These are phyloP conservation scores for Xylaria sp. DNA, from an alignment of 2,329 filamentous ascomycete species.

Conservation along the genomic window DNA sequence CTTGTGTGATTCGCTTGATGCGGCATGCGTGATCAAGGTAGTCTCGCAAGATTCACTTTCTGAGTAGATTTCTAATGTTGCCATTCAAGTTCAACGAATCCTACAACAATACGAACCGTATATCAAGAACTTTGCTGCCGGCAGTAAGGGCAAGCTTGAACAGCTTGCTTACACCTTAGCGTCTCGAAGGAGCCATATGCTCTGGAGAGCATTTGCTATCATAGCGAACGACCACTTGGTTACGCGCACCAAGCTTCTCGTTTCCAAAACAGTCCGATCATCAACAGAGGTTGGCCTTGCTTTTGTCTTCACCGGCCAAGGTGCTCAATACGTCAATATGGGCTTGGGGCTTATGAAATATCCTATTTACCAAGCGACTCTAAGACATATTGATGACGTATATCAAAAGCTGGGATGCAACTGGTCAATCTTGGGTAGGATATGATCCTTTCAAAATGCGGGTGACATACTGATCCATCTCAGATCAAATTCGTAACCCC, in stretches of 20 bases:
- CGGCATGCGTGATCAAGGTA: background rate
- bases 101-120: constrained; percentile 34
- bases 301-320: background rate
- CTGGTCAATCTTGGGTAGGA: background rate
- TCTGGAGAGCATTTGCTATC: constrained; percentile 29
- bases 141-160: constrained; percentile 22
- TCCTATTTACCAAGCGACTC: background rate
- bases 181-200: constrained; percentile 35
- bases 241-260: background rate
- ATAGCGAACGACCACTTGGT: background rate
- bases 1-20: background rate
- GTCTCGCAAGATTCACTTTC: background rate
- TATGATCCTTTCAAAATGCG: background rate
- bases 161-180: constrained; percentile 39
- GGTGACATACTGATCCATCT: constrained; percentile 1
- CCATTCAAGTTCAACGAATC: constrained; percentile 25
- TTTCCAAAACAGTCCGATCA: background rate
- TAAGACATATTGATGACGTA: background rate
- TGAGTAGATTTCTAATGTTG: background rate
- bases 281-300: background rate
- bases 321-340: background rate
- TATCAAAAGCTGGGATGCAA: background rate
- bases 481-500: constrained; percentile 7
- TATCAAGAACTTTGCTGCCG: constrained; percentile 27
- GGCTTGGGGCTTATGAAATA: background rate